Base-by-base conservation (phyloP, 2,329 filamentous ascomycete genomes). In the Bipolaris bicolor region DNA sequence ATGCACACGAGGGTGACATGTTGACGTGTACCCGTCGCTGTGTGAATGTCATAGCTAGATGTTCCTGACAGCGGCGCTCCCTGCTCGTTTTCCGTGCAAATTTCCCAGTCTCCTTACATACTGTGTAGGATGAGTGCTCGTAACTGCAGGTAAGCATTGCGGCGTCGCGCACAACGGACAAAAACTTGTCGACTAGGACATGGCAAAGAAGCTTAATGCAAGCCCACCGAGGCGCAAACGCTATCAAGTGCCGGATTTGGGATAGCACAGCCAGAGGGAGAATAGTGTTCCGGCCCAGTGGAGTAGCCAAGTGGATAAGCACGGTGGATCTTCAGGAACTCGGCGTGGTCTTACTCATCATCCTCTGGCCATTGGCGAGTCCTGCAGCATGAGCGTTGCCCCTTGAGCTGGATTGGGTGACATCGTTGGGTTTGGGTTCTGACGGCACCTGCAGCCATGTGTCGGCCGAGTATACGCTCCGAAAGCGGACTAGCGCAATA, bases 81-180 rank as follows among this genome's bases (percentile, higher is more conserved):
- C 58, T 60, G 65, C 55, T 68, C 60, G 52, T 64, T 55, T 60
- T 6, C 49, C 61, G 62, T 55, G 51, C 66, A 57, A 29, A 58
- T 44, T 64, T 58, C 62, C 61, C 26, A 60, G 41, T 16, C 43
- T 63, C 60, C n/a, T 31, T 31, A 20, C n/a, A 11, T 31, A 20
- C 20, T 20, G 20, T 20, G 20, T 20, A 57, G 60, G 47, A 41
- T 33, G 29, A 13, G 37, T 61, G 59, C 43, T 60, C 53, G 62
- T 68, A 50, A 59, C 59, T 65, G 68, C 65, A 64, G 37, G 64
- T 66, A 60, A 69, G 63, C 59, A 69, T 59, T 49, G 62, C 64
- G 63, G 62, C 63, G 66, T 52, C 52, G 33, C 31, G 16, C 43
- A 41, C 22, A 10, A 34, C 48, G 52, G 40, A 34, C 52, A 29